Base-by-base conservation (phyloP, 768 basidiomycete species). In the Amyloporia xantha region DNA sequence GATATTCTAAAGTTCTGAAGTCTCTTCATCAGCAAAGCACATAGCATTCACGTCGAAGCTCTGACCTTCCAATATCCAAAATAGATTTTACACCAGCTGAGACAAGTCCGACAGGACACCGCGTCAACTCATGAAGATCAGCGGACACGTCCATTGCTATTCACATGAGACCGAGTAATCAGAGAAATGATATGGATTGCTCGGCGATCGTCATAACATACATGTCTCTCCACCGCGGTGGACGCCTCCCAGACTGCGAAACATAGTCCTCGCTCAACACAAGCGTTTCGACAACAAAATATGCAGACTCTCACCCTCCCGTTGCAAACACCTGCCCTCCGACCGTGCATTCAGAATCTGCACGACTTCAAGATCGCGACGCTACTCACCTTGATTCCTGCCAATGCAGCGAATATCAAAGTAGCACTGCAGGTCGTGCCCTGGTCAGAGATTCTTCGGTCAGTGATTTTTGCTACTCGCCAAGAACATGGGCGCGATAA, bases 51-150 rank as follows among this genome's bases (percentile, higher is more conserved):
- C 39, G 17, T 37, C 30, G 23, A 0, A 23, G 10, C 5, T 40
- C 69, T 47, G 47, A 81, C 86, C 79, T 77, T 50, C 86, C 86
- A 51, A 98, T 93, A 63, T 99, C 96, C 37, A 99, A 66, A 52
- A 99, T 97, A 0, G 88, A 91, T 64, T 98, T 99, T 17, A 90
- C 83, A 10, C 96, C 96, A 9, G 93, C 86, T 15, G 94, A 95
- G 9, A 98, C 82, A 28, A 99, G 75, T 2, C 86, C 92, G 39
- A 98, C 89, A 19, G 93, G 87, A 57, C 91, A 95, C 17, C 90
- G 77, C 19, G 87, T 74, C 27, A 99, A 77, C 63, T 97, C 92
- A 7, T 84, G 83, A 13, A 99, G 72, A 63, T 99, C 95, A 13
- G 95, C 92, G 13, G 95, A 97, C 24, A 99, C 72, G 60, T 99